Percentiles rank a stretch among this genome's conserved stretches.
These are phyloP conservation scores for Oryza nivara DNA, from an alignment of 176 grass and related monocot genomes.

Conservation along the genomic window DNA sequence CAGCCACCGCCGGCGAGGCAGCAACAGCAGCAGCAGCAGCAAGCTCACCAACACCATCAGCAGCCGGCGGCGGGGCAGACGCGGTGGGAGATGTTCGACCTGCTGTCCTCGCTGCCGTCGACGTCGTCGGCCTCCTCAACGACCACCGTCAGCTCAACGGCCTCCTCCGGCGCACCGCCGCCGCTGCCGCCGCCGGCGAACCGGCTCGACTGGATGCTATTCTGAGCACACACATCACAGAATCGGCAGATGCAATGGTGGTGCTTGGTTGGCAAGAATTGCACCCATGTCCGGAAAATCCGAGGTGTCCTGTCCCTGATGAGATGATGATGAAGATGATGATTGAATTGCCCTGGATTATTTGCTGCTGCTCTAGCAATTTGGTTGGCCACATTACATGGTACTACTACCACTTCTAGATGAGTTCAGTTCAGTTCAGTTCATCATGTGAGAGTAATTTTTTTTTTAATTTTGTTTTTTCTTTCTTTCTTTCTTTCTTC, in stretches of 20 bases:
- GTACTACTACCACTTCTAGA: constrained; percentile 19
- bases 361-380: constrained; percentile 34
- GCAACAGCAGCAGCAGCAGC: not conserved
- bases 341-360: constrained; percentile 31
- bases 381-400: constrained; percentile 26
- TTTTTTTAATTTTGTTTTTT: not conserved
- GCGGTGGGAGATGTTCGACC: constrained; percentile 85
- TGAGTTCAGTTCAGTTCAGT: constrained; percentile 27
- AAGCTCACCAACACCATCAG: constrained; percentile 22
- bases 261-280: constrained; percentile 56
- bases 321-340: constrained; percentile 44
- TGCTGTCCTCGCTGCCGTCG: constrained; percentile 70
- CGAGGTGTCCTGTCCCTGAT: not conserved
- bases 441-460: constrained; percentile 45
- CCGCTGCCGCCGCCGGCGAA: constrained; percentile 26
- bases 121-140: constrained; percentile 67
- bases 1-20: not conserved
- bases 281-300: constrained; percentile 43
- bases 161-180: constrained; percentile 46
- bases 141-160: constrained; percentile 62
- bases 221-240: constrained; percentile 28
- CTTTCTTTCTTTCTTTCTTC: not conserved
- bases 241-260: constrained; percentile 15
- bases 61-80: constrained; percentile 32
- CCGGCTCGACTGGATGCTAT: constrained; percentile 84